Conservation (phyloP, 2,329 filamentous ascomycete species). For the Rutstroemia sydowiana region DNA sequence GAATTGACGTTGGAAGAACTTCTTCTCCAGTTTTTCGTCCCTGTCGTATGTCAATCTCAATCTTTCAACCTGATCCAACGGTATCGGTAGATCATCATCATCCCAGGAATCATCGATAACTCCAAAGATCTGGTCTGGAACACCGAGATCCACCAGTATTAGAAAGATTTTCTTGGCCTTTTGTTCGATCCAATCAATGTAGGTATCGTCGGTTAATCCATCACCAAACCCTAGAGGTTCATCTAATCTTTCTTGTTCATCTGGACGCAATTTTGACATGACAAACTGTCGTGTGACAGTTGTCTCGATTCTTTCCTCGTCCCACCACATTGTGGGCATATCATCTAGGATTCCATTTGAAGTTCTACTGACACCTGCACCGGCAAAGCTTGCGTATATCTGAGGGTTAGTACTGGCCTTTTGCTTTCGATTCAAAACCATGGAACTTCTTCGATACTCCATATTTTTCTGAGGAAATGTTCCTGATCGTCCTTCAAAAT, state of each 20-base stretch:
- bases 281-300: constrained; percentile 65
- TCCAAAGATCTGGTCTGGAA: constrained; percentile 67
- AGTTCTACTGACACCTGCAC: constrained; percentile 15
- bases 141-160: constrained; percentile 60
- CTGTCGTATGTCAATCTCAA: constrained; percentile 52
- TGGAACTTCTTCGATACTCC: constrained; percentile 27
- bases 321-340: constrained; percentile 55
- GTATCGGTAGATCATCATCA: constrained; percentile 65
- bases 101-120: constrained; percentile 72
- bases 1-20: constrained; percentile 65
- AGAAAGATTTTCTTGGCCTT: constrained; percentile 65
- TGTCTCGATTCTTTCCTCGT: constrained; percentile 58
- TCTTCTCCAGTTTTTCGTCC: constrained; percentile 57
- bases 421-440: constrained; percentile 17
- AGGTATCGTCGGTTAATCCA: constrained; percentile 61
- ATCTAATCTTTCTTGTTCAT: constrained; percentile 56
- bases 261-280: constrained; percentile 53
- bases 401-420: constrained; percentile 17
- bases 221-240: constrained; percentile 59
- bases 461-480: constrained; percentile 10
- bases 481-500: too few relatives aligned
- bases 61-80: constrained; percentile 56
- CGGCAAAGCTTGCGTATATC: constrained; percentile 28
- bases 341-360: constrained; percentile 25
- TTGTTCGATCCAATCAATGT: constrained; percentile 69